Base-by-base conservation (phyloP, 768 basidiomycete species). In the Suillus cothurnatus region DNA sequence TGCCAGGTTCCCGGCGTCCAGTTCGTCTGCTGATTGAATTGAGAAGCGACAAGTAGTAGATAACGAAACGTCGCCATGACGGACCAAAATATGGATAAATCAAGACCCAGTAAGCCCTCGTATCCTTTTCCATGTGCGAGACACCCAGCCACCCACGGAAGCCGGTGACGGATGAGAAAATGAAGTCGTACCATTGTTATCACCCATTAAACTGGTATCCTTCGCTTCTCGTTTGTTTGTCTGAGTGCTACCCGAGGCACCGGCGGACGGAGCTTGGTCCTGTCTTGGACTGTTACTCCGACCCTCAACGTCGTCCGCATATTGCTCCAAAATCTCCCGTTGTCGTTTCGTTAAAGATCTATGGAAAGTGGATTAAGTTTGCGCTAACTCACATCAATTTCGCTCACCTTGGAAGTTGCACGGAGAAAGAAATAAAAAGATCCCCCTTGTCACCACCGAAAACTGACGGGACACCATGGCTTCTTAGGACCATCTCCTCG, bases 401-500 rank as follows among this genome's bases (percentile, higher is more conserved):
- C 45, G 79, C 88, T 79, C 72, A 95, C 97, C 96, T 90, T 32
- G 97, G 97, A 68, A 99, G 84, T 70, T 91, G 86, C 41, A 99
- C 85, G 41, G 84, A 85, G 81, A 99, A 99, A 49, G 88, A 86
- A 62, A 99, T 93, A 71, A 95, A 92, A 61, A 98, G 79, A 76
- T 97, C 95, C 43, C 97, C 93, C 67, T 84, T 88, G 67, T 84
- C 85, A 49, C 84, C 79, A 59, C 79, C 79, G 72, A 84, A 83
- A 8, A 91, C 82, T 28, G 86, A 82, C 53, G 85, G 75, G 15
- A 98, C 88, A 36, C 97, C 97, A 61, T 93, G 87, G 47, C 89
- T 89, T 79, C 91, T 92, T 72, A 99, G 79, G 26, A 97, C 93
- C 88, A 97, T 96, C 77, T 99, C 95, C 80, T 98, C 95, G 21